Percentiles rank a stretch among this genome's conserved stretches.
Conservation (phyloP, 1,139 yeast species). For the Pichia sp. region DNA sequence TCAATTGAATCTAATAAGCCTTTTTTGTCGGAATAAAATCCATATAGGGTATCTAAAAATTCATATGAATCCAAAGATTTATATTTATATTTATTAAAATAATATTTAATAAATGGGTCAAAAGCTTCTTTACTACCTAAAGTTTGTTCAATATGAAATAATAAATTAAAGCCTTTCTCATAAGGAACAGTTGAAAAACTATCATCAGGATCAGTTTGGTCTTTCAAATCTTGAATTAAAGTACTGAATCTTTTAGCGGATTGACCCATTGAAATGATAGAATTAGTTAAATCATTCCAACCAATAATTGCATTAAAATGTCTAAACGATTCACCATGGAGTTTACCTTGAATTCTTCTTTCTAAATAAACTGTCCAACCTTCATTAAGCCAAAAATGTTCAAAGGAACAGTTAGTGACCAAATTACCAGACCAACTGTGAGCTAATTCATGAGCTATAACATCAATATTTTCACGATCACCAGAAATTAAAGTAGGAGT, state of each 20-base stretch:
- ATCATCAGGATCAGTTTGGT: slow-evolving; percentile 74
- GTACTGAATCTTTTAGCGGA: slow-evolving; percentile 50
- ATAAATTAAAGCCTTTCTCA: slow-evolving; percentile 81
- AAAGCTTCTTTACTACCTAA: slow-evolving; percentile 68
- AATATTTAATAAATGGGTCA: slow-evolving; percentile 74
- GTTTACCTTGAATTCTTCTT: slow-evolving; percentile 69
- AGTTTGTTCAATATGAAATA: slow-evolving; percentile 63
- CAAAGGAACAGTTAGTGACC: slow-evolving; percentile 88
- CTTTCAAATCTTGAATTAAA: slow-evolving; percentile 63
- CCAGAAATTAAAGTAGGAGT: slow-evolving; percentile 87
- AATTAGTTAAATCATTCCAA: slow-evolving; percentile 71
- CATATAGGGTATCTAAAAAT: slow-evolving; percentile 71
- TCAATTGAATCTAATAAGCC: slow-evolving; percentile 58
- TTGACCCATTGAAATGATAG: slow-evolving; percentile 57
- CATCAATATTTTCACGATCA: slow-evolving; percentile 81
- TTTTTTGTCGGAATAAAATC: slow-evolving; percentile 45
- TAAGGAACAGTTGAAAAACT: slow-evolving; percentile 85
- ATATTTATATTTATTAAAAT: slow-evolving; percentile 64
- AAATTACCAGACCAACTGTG: slow-evolving; percentile 92
- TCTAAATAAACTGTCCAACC: slow-evolving; percentile 95
- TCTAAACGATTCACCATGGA: slow-evolving; percentile 72
- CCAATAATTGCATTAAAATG: slow-evolving; percentile 84
- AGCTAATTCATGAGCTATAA: slow-evolving; percentile 86
- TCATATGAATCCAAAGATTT: slow-evolving; percentile 75
- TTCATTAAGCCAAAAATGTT: slow-evolving; percentile 91